A percentile compares a stretch with the other conserved stretches of the same genome.
These are phyloP conservation scores for Zygosaccharomyces bisporus DNA, from an alignment of 805 yeast genomes.

Conservation along the genomic window DNA sequence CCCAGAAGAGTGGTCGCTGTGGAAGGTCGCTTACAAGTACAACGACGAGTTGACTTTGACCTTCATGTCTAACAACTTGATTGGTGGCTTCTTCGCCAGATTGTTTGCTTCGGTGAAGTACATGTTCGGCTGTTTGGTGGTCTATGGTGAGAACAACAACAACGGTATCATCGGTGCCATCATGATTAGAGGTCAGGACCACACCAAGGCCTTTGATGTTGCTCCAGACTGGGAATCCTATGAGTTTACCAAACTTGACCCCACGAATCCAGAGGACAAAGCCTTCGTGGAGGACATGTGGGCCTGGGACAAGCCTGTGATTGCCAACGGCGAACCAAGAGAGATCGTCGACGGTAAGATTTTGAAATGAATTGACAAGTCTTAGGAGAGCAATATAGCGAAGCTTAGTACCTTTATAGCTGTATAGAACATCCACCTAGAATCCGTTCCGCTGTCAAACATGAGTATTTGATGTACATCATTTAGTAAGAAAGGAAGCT, in stretches of 20 bases:
- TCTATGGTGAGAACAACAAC: constrained; percentile 97
- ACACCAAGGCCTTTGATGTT: constrained; percentile 88
- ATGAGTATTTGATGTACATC: too few relatives aligned
- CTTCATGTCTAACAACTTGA: constrained; percentile 96
- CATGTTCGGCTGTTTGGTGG: constrained; percentile 90
- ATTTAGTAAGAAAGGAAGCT: too few relatives aligned
- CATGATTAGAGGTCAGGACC: constrained; percentile 92
- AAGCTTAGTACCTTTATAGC: neutral
- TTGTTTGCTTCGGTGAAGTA: constrained; percentile 86
- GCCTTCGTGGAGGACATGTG: constrained; percentile 84
- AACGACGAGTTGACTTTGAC: constrained; percentile 95
- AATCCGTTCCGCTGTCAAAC: neutral
- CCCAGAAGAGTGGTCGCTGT: constrained; percentile 89
- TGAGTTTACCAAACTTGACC: constrained; percentile 76
- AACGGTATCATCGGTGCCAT: constrained; percentile 96
- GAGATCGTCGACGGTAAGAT: constrained; percentile 98
- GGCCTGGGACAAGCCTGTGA: constrained; percentile 97
- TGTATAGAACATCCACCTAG: neutral
- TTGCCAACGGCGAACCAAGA: constrained; percentile 69
- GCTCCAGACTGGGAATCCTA: constrained; percentile 99
- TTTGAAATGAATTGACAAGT: constrained; percentile 56
- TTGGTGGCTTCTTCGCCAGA: constrained; percentile 98
- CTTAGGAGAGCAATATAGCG: neutral
- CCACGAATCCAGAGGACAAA: constrained; percentile 69
- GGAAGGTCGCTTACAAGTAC: constrained; percentile 95